These are phyloP conservation scores for Apiospora kogelbergensis DNA, from an alignment of 2,329 filamentous ascomycete species.

Conservation along the genomic window DNA sequence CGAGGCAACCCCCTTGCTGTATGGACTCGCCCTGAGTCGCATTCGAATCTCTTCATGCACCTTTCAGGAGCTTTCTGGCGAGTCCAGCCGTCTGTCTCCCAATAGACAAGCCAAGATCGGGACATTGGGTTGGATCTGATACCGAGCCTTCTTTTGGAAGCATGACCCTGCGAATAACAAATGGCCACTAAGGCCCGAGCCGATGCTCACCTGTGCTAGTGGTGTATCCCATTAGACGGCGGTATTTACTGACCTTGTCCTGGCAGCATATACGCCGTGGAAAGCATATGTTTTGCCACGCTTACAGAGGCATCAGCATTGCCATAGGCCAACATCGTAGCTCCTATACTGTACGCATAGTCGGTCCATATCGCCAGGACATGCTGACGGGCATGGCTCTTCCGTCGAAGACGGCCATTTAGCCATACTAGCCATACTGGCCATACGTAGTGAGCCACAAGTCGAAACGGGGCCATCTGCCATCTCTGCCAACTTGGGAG, in stretches of 20 bases:
- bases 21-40: not conserved
- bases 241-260: constrained; percentile 1
- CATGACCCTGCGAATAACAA: not conserved
- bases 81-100: not conserved
- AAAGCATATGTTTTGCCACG: not conserved
- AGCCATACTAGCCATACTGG: too few relatives aligned
- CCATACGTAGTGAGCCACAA: constrained; percentile 2
- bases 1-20: not conserved
- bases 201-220: not conserved
- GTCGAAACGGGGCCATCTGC: not conserved
- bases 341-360: not conserved
- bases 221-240: not conserved
- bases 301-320: not conserved
- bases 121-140: not conserved
- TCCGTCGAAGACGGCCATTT: not conserved
- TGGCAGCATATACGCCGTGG: not conserved
- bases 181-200: constrained; percentile 4
- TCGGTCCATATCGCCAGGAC: not conserved
- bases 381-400: not conserved
- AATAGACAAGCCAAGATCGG: constrained; percentile 3
- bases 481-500: not conserved
- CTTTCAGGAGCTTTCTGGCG: constrained; percentile 4
- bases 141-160: not conserved
- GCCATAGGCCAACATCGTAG: not conserved
- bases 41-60: constrained; percentile 4